These are phyloP conservation scores for Ustilago curta DNA, from an alignment of 1,284 basidiomycete genomes.

Conservation along the genomic window DNA sequence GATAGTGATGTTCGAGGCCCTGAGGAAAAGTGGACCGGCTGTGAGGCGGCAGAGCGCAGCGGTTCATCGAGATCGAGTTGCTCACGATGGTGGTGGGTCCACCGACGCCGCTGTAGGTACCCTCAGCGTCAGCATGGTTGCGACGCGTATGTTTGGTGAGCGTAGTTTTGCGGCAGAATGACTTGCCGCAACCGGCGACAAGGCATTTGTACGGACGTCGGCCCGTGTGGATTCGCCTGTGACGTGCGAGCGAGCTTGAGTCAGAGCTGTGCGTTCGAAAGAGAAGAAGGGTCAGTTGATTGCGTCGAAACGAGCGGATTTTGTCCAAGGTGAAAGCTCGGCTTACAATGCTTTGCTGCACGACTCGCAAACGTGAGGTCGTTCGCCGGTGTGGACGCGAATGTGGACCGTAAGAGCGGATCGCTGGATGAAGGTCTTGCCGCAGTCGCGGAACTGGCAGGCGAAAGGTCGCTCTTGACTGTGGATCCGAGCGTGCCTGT, in stretches of 20 bases:
- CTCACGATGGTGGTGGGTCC: conserved; percentile 38
- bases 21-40: conserved; percentile 39
- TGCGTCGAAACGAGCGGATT: too few species aligned
- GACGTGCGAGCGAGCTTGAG: conserved; percentile 74
- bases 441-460: conserved; percentile 58
- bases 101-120: conserved; percentile 21
- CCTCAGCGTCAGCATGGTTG: conserved; percentile 57
- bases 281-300: neutral
- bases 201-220: conserved; percentile 69
- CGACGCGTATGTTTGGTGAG: conserved; percentile 70
- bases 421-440: conserved; percentile 68
- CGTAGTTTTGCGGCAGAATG: conserved; percentile 70
- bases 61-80: conserved; percentile 42
- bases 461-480: conserved; percentile 63
- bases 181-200: conserved; percentile 58
- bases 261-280: conserved; percentile 67
- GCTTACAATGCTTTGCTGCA: conserved; percentile 64
- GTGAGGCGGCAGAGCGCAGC: conserved; percentile 39
- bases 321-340: too few species aligned
- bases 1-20: conserved; percentile 38
- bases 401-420: conserved; percentile 82
- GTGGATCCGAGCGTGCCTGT: conserved; percentile 64
- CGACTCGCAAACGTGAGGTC: conserved; percentile 84
- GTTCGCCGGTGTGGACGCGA: conserved; percentile 82
- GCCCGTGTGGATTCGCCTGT: conserved; percentile 79